Conservation (phyloP, 768 basidiomycete species). For the Pulveroboletus sp. region DNA sequence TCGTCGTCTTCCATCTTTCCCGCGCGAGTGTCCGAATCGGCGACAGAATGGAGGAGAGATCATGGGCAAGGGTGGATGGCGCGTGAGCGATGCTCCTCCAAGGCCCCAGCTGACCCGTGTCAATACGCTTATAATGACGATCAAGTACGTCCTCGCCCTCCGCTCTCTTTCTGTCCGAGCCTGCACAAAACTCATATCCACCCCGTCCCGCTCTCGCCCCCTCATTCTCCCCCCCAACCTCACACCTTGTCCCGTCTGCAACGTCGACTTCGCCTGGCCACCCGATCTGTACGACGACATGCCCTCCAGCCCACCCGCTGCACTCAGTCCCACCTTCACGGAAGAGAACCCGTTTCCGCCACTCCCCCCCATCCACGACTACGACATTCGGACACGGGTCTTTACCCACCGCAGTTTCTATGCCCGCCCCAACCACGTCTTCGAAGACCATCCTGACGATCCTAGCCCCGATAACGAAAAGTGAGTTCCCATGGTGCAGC, state of each 20-base stretch:
- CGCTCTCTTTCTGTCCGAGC: background rate
- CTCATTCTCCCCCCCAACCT: too few species aligned
- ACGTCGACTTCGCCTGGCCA: conserved; percentile 1
- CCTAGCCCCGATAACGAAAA: conserved; percentile 80
- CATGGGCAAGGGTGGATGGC: too few species aligned
- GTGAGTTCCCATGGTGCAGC: conserved; percentile 34
- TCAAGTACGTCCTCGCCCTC: background rate
- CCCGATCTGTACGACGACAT: background rate
- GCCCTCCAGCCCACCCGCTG: background rate
- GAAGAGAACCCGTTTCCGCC: conserved; percentile 40
- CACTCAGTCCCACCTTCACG: conserved; percentile 29
- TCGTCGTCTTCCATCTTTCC: too few species aligned
- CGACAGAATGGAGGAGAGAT: background rate
- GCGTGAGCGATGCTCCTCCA: too few species aligned
- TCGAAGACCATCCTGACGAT: conserved; percentile 70
- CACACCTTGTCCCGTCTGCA: background rate
- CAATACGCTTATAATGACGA: too few species aligned
- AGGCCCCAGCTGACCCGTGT: too few species aligned
- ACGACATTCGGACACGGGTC: conserved; percentile 46
- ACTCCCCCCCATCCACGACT: conserved; percentile 51
- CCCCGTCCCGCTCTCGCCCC: background rate
- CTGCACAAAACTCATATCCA: background rate
- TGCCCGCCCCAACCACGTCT: conserved; percentile 67
- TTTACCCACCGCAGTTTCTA: conserved; percentile 74
- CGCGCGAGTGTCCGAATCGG: too few species aligned